A percentile compares a stretch with the other conserved stretches of the same genome.
These are phyloP conservation scores for Epichloe sp. DNA, from an alignment of 2,329 filamentous ascomycete genomes.

Conservation along the genomic window DNA sequence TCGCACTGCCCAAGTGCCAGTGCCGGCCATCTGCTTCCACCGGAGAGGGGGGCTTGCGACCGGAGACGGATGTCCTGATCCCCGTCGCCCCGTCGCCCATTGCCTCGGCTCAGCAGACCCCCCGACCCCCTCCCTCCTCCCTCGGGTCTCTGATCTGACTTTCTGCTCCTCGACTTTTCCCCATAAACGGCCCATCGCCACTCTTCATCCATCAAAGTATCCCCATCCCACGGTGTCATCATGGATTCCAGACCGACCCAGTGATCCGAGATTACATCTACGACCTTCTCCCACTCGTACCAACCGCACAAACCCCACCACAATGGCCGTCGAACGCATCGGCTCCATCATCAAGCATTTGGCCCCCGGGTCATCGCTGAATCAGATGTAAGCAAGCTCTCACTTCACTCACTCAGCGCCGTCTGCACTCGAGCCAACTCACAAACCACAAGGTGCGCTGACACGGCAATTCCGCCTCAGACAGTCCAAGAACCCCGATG, in stretches of 20 bases:
- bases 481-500: conserved; percentile 84
- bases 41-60: background rate
- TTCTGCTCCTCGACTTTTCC: conserved; percentile 4
- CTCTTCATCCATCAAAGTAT: background rate
- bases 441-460: background rate
- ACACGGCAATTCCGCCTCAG: conserved; percentile 29
- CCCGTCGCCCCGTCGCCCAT: background rate
- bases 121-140: background rate
- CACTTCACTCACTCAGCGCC: background rate
- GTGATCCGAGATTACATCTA: too few species aligned
- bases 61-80: too few species aligned
- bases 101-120: conserved; percentile 16
- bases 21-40: background rate
- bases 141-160: conserved; percentile 10
- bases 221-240: too few species aligned
- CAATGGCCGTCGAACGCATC: conserved; percentile 75
- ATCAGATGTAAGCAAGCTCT: conserved; percentile 55
- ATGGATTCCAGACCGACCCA: too few species aligned
- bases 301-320: conserved; percentile 11
- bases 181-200: conserved; percentile 7
- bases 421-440: background rate
- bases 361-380: conserved; percentile 57
- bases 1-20: too few species aligned
- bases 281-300: too few species aligned
- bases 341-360: conserved; percentile 81